A percentile compares a stretch with the other conserved stretches of the same genome.
Conservation (phyloP, 306 rosid species). For the Carpinus fangiana region DNA sequence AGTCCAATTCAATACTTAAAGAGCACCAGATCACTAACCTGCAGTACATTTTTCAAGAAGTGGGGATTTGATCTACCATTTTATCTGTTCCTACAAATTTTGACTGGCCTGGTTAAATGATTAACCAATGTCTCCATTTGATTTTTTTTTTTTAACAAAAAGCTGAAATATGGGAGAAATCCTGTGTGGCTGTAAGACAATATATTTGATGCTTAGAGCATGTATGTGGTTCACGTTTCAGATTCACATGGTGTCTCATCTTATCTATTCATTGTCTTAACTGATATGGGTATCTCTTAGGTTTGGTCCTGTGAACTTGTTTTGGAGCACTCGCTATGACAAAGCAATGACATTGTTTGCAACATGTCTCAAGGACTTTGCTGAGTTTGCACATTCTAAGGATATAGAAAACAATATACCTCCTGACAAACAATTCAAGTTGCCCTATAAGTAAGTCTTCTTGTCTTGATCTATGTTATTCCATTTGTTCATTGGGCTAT, state of each 20-base stretch:
- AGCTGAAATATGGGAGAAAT: neutral
- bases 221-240: neutral
- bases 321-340: slow-evolving; percentile 98
- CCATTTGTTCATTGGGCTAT: neutral
- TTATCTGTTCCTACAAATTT: slow-evolving; percentile 17
- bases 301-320: slow-evolving; percentile 98
- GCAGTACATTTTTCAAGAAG: slow-evolving; percentile 10
- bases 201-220: neutral
- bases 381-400: slow-evolving; percentile 84
- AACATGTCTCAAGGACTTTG: slow-evolving; percentile 90
- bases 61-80: slow-evolving; percentile 18
- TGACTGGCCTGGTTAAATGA: neutral
- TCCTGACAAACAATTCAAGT: slow-evolving; percentile 81
- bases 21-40: neutral
- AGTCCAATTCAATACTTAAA: neutral
- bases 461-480: neutral
- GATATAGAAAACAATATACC: slow-evolving; percentile 95
- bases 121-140: neutral
- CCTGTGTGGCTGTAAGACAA: neutral
- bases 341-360: slow-evolving; percentile 87
- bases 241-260: neutral
- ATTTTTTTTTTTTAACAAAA: neutral
- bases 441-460: slow-evolving; percentile 88
- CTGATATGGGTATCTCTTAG: slow-evolving; percentile 37
- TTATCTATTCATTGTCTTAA: slow-evolving; percentile 24